Evolutionary conservation across 345 rosid species (phyloP), one percentile per base, ranked within the genome.

Genomic region (Eutrema japonicum): DNA sequence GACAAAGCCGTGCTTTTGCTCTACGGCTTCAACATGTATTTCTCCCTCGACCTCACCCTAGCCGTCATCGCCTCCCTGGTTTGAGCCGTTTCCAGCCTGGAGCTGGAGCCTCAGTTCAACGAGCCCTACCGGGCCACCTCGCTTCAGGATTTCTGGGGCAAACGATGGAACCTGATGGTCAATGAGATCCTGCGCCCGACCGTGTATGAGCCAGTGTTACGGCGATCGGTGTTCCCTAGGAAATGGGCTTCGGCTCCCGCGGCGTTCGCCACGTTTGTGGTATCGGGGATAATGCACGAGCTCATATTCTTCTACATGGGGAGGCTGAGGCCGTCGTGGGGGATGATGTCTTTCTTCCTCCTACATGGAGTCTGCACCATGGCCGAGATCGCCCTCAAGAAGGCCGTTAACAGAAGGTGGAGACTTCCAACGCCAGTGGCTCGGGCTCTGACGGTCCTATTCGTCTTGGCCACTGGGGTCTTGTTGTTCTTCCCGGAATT

Each of bases 341-440:
- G 59, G 59, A 33, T 53, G 59, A 53, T 53, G 59, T 53, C 59
- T 30, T 53, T 53, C 59, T 53, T 53, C 59, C 59, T 53, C 59
- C 59, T 53, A n/a, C 59, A 53, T 7, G 59, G 59, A 30, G 10
- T 53, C 18, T 29, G 38, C 38, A 53, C 13, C 10, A 53, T 13
- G 59, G 59, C 59, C 4, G 59, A 53, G 59, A 53, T 53, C 59
- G 10, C 59, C 37, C 59, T 53, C 38, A 53, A 53, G 37, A 53
- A 30, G 59, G 59, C 38, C 38, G 35, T 53, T 22, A 53, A n/a
- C 36, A 30, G 59, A 53, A 53, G 59, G 38, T 53, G 59, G 59
- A 53, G 18, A 30, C 18, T 53, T 53, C 18, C 59, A 30, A 53
- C 59, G 8, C 16, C 18, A n/a, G 38, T 53, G 18, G 59, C 59